Percentiles rank a stretch among this genome's conserved stretches.
Evolutionary conservation across 768 basidiomycete genomes (phyloP).

Genomic region (Boletellus sp.): DNA sequence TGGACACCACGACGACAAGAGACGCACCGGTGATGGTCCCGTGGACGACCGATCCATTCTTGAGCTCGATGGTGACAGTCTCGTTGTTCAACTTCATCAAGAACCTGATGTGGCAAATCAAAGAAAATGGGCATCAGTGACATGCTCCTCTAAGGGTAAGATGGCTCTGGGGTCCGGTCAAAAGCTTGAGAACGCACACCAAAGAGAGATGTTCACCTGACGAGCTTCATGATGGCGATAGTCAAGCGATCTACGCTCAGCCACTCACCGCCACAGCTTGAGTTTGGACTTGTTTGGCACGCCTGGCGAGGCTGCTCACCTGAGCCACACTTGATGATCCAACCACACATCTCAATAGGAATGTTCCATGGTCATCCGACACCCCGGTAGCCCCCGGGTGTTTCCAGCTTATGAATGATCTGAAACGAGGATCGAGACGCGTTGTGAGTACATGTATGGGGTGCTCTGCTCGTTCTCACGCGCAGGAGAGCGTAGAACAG

Average conservation of each 20-base stretch:
- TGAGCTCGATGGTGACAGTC: slow-evolving; percentile 96
- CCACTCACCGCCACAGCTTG: slow-evolving; percentile 15
- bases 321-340: too few species aligned
- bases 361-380: background rate
- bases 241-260: slow-evolving; percentile 27
- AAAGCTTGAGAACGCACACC: slow-evolving; percentile 2
- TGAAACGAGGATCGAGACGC: background rate
- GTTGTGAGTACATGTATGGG: too few species aligned
- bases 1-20: background rate
- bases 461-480: background rate
- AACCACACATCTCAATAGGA: too few species aligned
- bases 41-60: slow-evolving; percentile 93
- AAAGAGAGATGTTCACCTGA: slow-evolving; percentile 48
- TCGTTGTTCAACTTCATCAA: slow-evolving; percentile 99
- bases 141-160: slow-evolving; percentile 6
- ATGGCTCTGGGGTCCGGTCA: slow-evolving; percentile 9
- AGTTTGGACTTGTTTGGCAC: slow-evolving; percentile 23
- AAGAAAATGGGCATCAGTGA: slow-evolving; percentile 21
- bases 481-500: background rate
- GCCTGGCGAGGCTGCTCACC: too few species aligned
- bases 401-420: background rate
- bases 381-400: background rate
- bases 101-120: slow-evolving; percentile 53
- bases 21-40: slow-evolving; percentile 92
- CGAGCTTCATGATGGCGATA: slow-evolving; percentile 69